Evolutionary conservation across 2,329 filamentous ascomycete species (phyloP), one percentile per base, ranked within the genome.

Genomic region (Fusarium sororula): DNA sequence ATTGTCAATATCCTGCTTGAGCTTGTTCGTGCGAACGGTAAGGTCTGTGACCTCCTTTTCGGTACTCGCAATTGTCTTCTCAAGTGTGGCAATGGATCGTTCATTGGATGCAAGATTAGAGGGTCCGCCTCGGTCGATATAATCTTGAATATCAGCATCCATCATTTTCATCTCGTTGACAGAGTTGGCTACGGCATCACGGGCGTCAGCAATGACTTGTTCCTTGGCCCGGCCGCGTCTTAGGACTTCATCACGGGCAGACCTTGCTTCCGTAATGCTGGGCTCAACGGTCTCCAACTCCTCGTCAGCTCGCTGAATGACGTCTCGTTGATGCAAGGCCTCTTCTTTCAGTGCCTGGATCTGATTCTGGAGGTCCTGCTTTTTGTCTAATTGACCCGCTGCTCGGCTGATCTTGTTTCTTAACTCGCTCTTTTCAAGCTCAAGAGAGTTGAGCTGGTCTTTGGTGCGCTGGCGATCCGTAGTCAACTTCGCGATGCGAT

Each of bases 321-420:
- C 83, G 37, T 93, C 90, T 54, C 92, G 91, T 79, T 96, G 92
- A 73, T 92, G 89, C 28, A 79, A 81, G 72, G 91, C 93, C 47
- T 92, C 89, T 15, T 89, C 89, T 78, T 91, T 94, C 74, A 94
- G 88, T 63, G 93, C 89, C 68, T 94, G 90, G 38, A 98, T 90
- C 71, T 95, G 93, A 45, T 85, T 85, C 70, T 90, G 86, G 28
- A 98, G 85, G 48, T 89, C 88, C 44, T 89, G 87, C 84, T 95
- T 98, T 82, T 94, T 94, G 80, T 97, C 94, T 32, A 98, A 86
- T 77, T 95, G 91, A 66, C 92, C 91, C 54, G 89, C 87, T 4
- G 93, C 90, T 59, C 89, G 89, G 75, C 88, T 91, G 58, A 98
- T 87, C 73, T 93, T 93, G 79, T 92, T 92, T 68, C 88, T 90